Percentiles rank a stretch among this genome's conserved stretches.
These are phyloP conservation scores for Monosporascus cannonballus DNA, from an alignment of 2,329 filamentous ascomycete species.

Conservation along the genomic window DNA sequence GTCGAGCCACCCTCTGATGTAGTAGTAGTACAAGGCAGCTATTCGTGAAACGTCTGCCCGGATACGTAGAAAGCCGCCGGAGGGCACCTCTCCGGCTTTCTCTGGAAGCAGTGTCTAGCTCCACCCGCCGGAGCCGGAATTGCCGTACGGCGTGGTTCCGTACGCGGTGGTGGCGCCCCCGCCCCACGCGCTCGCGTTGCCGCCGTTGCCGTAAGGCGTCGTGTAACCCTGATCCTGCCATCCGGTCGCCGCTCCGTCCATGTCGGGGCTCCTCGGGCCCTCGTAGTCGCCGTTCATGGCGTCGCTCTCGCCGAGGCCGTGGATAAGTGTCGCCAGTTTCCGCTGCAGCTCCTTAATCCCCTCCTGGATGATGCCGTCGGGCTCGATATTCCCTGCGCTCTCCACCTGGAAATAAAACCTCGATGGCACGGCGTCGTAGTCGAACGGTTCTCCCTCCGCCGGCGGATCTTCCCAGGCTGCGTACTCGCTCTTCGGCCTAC, in stretches of 20 bases:
- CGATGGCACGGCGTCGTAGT: constrained; percentile 79
- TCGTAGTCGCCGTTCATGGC: constrained; percentile 55
- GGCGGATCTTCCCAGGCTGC: constrained; percentile 73
- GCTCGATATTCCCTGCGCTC: constrained; percentile 78
- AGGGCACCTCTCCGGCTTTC: not conserved
- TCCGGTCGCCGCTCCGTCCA: constrained; percentile 45
- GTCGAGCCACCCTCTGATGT: not conserved
- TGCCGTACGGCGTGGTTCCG: constrained; percentile 42
- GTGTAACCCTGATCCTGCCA: constrained; percentile 62
- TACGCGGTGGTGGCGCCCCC: constrained; percentile 36
- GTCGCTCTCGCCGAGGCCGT: constrained; percentile 48
- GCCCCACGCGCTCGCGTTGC: constrained; percentile 60
- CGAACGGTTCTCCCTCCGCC: constrained; percentile 78
- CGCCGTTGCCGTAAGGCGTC: constrained; percentile 58
- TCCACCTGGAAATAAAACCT: constrained; percentile 95
- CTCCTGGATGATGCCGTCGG: constrained; percentile 81
- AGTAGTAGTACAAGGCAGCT: not conserved
- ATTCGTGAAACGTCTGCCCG: too few species aligned
- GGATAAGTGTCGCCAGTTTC: constrained; percentile 79
- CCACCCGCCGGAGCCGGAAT: constrained; percentile 46
- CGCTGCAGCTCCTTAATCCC: constrained; percentile 84
- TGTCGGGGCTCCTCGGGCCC: constrained; percentile 61
- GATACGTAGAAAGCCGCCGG: too few species aligned
- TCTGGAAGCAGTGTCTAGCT: constrained; percentile 22
- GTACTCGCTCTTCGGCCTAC: constrained; percentile 76